phyloP scores from a whole-genome alignment of 805 yeast genomes.

The Saccharomycopsis fodiens region DNA sequence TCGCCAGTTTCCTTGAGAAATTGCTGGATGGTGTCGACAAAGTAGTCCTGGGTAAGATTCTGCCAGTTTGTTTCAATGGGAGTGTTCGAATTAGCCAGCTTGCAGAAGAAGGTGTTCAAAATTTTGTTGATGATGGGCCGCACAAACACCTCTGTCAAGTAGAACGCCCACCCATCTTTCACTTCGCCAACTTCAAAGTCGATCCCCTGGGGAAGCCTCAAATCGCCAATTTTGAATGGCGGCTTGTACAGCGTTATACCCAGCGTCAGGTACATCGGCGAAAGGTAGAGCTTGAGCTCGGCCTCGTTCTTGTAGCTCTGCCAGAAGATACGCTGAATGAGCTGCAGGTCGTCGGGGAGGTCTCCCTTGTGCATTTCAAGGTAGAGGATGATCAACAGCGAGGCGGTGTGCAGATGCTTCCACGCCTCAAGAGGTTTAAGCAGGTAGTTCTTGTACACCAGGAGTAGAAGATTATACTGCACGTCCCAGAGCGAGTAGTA shows the following conservation, averaged over 20 bases:
- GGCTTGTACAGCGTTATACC: slow-evolving; percentile 19
- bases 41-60: slow-evolving; percentile 11
- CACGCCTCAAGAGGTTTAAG: slow-evolving; percentile 20
- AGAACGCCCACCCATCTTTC: slow-evolving; percentile 20
- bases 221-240: slow-evolving; percentile 19
- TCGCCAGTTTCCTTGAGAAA: slow-evolving; percentile 19
- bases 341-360: slow-evolving; percentile 4
- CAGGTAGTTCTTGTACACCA: slow-evolving; percentile 18
- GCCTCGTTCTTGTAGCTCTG: slow-evolving; percentile 19
- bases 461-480: slow-evolving; percentile 14
- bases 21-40: slow-evolving; percentile 13
- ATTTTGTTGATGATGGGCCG: slow-evolving; percentile 19
- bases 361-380: slow-evolving; percentile 8
- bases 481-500: slow-evolving; percentile 19
- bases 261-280: slow-evolving; percentile 16
- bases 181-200: slow-evolving; percentile 9
- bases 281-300: slow-evolving; percentile 18
- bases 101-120: slow-evolving; percentile 10
- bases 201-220: slow-evolving; percentile 12
- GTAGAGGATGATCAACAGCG: slow-evolving; percentile 12
- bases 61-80: slow-evolving; percentile 13
- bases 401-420: slow-evolving; percentile 16
- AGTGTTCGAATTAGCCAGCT: neutral
- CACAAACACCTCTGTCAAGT: slow-evolving; percentile 19
- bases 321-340: slow-evolving; percentile 19